Percentiles rank a stretch among this genome's conserved stretches.
These are phyloP conservation scores for Chaetoceros tenuissimus DNA, from an alignment of 108 stramenopile genomes.

Conservation along the genomic window DNA sequence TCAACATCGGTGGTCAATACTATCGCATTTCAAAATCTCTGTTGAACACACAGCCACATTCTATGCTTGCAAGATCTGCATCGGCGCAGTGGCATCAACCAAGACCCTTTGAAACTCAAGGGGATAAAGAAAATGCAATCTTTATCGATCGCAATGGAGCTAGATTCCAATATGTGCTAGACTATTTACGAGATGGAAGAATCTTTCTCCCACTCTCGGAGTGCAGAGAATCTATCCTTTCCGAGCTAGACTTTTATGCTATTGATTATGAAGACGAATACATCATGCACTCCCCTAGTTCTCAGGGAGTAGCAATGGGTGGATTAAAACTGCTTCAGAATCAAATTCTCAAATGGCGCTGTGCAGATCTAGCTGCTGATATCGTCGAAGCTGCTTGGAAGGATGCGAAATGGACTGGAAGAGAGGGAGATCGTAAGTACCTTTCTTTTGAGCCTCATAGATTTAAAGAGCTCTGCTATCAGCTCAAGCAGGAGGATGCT, in stretches of 20 bases:
- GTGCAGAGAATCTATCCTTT: slow-evolving; percentile 5
- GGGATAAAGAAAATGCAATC: slow-evolving; percentile 8
- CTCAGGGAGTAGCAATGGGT: not conserved
- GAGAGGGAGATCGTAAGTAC: not conserved
- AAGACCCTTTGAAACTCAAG: not conserved
- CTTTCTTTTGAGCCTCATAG: not conserved
- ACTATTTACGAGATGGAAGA: slow-evolving; percentile 14
- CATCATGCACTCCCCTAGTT: not conserved
- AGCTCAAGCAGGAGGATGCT: not conserved
- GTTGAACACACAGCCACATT: slow-evolving; percentile 7
- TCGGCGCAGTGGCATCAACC: slow-evolving; percentile 8
- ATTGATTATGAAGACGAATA: not conserved
- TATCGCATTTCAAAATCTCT: slow-evolving; percentile 7
- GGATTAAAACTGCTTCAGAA: not conserved
- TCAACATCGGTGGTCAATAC: slow-evolving; percentile 15
- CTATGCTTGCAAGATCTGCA: slow-evolving; percentile 12
- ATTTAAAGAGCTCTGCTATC: not conserved
- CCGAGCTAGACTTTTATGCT: slow-evolving; percentile 10
- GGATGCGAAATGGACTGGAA: not conserved
- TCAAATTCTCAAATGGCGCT: not conserved
- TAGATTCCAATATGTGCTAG: slow-evolving; percentile 16
- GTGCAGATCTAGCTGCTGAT: not conserved
- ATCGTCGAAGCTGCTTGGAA: not conserved
- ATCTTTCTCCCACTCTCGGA: slow-evolving; percentile 4
- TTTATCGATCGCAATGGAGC: slow-evolving; percentile 17